These are phyloP conservation scores for Tylopilus sp. DNA, from an alignment of 1,284 basidiomycete species.

Conservation along the genomic window DNA sequence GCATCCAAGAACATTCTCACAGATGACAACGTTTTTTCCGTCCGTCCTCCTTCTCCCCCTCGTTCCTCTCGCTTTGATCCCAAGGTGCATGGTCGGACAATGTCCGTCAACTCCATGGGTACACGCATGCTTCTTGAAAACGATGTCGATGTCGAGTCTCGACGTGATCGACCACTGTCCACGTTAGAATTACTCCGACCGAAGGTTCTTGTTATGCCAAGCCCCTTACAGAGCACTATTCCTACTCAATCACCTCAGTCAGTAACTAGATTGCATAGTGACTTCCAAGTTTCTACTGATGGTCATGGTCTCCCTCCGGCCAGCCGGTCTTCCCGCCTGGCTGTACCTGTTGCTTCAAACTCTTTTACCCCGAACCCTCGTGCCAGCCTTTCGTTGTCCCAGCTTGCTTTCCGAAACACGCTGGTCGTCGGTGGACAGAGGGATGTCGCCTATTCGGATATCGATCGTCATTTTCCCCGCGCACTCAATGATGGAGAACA, in stretches of 20 bases:
- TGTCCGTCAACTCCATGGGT: slow-evolving; percentile 63
- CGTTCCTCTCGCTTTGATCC: slow-evolving; percentile 71
- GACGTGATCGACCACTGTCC: slow-evolving; percentile 57
- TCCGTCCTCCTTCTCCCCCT: slow-evolving; percentile 55
- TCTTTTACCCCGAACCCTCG: slow-evolving; percentile 76
- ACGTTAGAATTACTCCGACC: slow-evolving; percentile 73
- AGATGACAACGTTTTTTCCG: slow-evolving; percentile 59
- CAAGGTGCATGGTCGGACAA: slow-evolving; percentile 58
- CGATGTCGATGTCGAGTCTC: slow-evolving; percentile 44
- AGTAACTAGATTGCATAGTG: slow-evolving; percentile 41
- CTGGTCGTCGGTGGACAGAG: slow-evolving; percentile 62
- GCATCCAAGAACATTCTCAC: slow-evolving; percentile 31
- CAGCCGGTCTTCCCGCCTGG: slow-evolving; percentile 51
- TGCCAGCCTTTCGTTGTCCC: slow-evolving; percentile 65
- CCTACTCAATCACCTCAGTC: slow-evolving; percentile 33
- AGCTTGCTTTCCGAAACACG: slow-evolving; percentile 76
- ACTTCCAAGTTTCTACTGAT: slow-evolving; percentile 61
- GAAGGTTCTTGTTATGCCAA: slow-evolving; percentile 82
- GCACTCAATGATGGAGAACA: slow-evolving; percentile 72
- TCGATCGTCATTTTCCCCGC: slow-evolving; percentile 55
- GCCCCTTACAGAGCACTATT: slow-evolving; percentile 61
- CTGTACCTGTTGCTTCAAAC: slow-evolving; percentile 53
- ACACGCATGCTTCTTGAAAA: slow-evolving; percentile 60
- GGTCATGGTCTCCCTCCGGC: slow-evolving; percentile 67
- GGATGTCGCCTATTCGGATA: slow-evolving; percentile 58